Base-by-base conservation (phyloP, 179 eudicot species). In the Silene coronaria region DNA sequence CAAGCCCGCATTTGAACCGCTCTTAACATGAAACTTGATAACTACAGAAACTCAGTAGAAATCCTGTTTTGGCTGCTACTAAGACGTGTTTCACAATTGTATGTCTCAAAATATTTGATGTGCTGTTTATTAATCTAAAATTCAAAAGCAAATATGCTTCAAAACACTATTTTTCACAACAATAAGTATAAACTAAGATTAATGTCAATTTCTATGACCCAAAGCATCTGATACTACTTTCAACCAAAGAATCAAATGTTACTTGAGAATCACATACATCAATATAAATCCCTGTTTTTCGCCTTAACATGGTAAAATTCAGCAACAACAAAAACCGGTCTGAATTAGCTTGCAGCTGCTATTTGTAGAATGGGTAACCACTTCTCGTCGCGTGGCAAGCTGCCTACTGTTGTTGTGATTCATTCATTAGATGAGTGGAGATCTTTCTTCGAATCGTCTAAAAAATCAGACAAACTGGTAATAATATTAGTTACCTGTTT, bases 381-480 rank as follows among this genome's bases (percentile, higher is more conserved):
- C 19, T 66, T 30, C 26, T 74, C 82, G 22, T 27, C 64, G 1
- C 66, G 76, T 2, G 6, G 8, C 38, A 77, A 60, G 36, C 57
- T 63, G 9, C 61, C 79, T 2, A 71, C 79, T 26, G 86, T 88
- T 32, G 73, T 83, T 55, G 83, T 68, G 0, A 84, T 92, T 67
- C 91, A 89, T 74, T 87, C 97, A 0, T 65, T 89, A 5, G 75
- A 83, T 10, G 79, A 87, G 12, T 94, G 98, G 98, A 85, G 82
- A 73, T 79, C 90, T 27, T 89, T 87, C 82, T 89, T 83, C 69
- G 91, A 94, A 36, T 70, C 81, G 26, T 71, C 90, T 19, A 90
- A 87, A 42, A 75, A 69, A 36, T 83, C 88, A 55, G 85, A 84
- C 68, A 89, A 90, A 81, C 84, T 94, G 87, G 98, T 89, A 71